These are phyloP conservation scores for Ganoderma sp. DNA, from an alignment of 1,284 basidiomycete species.

Conservation along the genomic window DNA sequence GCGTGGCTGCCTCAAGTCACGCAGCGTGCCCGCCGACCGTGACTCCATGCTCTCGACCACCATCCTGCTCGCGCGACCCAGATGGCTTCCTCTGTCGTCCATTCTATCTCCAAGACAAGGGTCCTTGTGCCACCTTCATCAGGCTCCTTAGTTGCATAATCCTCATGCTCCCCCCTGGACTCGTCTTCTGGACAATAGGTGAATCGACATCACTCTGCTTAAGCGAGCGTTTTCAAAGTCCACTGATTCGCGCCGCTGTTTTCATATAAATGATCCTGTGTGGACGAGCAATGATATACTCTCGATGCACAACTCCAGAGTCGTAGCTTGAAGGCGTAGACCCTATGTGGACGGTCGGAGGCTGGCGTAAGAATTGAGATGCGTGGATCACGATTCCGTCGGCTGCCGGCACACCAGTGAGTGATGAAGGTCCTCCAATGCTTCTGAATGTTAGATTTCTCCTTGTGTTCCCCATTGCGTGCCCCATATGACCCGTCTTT, in stretches of 20 bases:
- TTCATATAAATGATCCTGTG: too few relatives aligned
- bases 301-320: too few relatives aligned
- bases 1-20: conserved; percentile 27
- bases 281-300: too few relatives aligned
- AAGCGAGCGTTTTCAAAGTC: too few relatives aligned
- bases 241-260: too few relatives aligned
- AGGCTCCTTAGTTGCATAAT: too few relatives aligned
- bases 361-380: background rate
- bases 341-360: background rate
- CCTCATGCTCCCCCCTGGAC: too few relatives aligned
- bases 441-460: background rate
- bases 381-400: background rate
- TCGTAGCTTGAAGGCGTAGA: too few relatives aligned
- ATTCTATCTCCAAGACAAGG: background rate
- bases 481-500: background rate
- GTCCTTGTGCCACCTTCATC: too few relatives aligned
- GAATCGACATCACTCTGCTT: too few relatives aligned
- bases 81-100: background rate
- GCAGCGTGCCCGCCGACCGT: background rate
- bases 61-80: conserved; percentile 18
- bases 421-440: background rate
- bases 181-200: too few relatives aligned
- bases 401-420: background rate
- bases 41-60: conserved; percentile 11
- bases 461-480: background rate